Evolutionary conservation across 1,284 basidiomycete species (phyloP), one percentile per base, ranked within the genome.

Genomic region (Sparassis latifolia): DNA sequence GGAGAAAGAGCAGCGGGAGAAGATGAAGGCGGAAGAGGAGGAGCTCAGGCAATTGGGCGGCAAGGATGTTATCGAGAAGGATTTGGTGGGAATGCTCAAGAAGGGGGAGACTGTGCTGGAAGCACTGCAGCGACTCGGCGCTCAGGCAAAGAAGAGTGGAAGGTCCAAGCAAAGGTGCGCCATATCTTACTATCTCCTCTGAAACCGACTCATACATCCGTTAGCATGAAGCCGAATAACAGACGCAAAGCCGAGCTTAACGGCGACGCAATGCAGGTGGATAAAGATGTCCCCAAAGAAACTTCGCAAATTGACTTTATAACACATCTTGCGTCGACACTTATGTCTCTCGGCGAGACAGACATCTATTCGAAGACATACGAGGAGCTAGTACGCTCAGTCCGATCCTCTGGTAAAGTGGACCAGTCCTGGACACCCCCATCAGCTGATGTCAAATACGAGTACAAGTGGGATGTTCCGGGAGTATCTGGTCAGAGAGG

Each of bases 91-190:
- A 7, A 72, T 86, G 66, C 77, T 98, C 66, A 86, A 89, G 69
- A 87, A 89, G 55, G 92, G 92, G 2, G 96, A 99, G 70, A 89
- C 89, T 0, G 89, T 98, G 1, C 73, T 97, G 29, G 89, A 92
- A 64, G 90, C 93, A 3, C 68, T 99, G 50, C 92, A 94, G 57
- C 80, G 96, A 27, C 70, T 97, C 1, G 96, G 96, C 7, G 74
- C 72, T 3, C 78, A 78, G 56, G 77, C 81, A 29, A 92, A 89
- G 69, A 85, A 81, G 68, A 71, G 66, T 33, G 53, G 57, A 43
- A 67, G 72, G 35, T 64, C 61, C 29, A 70, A 70, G 48, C 74
- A 70, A 61, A 52, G 76, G 60, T 57, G 29, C n/a, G 57, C 42
- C 10, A 27, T 12, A 32, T 10, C 3, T 39, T 30, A 37, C 10